Percentiles rank a stretch among this genome's conserved stretches.
phyloP scores from a whole-genome alignment of 768 basidiomycete genomes.

The Sarcodon sp. region DNA sequence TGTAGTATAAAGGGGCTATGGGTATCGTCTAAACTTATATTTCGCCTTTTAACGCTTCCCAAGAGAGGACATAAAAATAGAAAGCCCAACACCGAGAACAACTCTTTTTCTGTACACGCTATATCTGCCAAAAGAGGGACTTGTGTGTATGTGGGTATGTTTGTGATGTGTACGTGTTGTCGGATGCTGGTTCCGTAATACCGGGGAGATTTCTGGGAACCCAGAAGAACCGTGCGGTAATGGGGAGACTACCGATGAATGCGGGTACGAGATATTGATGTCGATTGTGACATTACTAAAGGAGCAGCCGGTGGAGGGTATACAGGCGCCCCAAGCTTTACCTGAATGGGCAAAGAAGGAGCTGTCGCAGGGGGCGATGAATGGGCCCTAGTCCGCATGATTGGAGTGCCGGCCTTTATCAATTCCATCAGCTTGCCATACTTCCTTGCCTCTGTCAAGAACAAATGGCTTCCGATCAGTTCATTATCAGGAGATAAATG shows the following conservation, averaged over 20 bases:
- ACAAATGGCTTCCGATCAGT: constrained; percentile 36
- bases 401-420: constrained; percentile 39
- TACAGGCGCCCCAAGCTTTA: not conserved
- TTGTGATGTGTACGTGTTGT: too few relatives aligned
- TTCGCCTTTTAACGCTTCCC: too few relatives aligned
- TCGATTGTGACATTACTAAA: not conserved
- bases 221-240: too few relatives aligned
- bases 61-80: too few relatives aligned
- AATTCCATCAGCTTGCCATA: constrained; percentile 38
- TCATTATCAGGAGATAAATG: constrained; percentile 16
- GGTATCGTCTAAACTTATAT: too few relatives aligned
- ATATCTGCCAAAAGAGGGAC: too few relatives aligned
- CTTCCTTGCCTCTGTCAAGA: constrained; percentile 41
- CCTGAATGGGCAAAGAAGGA: not conserved
- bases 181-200: too few relatives aligned
- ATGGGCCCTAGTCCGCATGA: constrained; percentile 5
- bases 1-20: too few relatives aligned
- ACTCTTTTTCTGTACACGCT: too few relatives aligned
- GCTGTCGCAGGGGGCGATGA: not conserved
- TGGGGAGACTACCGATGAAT: not conserved
- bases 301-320: not conserved
- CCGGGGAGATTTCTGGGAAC: too few relatives aligned
- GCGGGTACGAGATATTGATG: not conserved
- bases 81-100: too few relatives aligned
- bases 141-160: too few relatives aligned